phyloP scores from a whole-genome alignment of 768 basidiomycete species.

The Coprinopsis strossmayeri region DNA sequence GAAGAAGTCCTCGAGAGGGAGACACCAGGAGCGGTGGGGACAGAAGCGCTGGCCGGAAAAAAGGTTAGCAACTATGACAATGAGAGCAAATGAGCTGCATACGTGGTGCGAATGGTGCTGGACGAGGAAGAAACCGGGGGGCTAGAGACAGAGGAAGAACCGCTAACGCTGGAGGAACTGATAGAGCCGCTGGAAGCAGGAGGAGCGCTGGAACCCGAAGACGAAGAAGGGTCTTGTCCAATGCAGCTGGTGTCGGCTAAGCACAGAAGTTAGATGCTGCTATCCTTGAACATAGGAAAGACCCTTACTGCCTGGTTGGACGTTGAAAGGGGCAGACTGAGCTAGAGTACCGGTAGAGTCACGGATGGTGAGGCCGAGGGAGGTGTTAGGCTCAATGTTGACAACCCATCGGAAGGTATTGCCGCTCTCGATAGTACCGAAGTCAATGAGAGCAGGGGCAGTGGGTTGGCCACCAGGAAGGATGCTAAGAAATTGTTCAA shows the following conservation, averaged over 20 bases:
- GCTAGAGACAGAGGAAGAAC: constrained; percentile 13
- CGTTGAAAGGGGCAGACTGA: constrained; percentile 47
- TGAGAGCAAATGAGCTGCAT: too few relatives aligned
- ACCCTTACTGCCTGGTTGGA: constrained; percentile 45
- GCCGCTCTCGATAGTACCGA: constrained; percentile 27
- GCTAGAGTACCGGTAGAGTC: constrained; percentile 48
- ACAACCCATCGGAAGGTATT: neutral
- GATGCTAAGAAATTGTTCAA: constrained; percentile 33
- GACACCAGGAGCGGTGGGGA: constrained; percentile 11
- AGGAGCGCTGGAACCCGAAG: constrained; percentile 14
- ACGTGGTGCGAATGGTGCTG: too few relatives aligned
- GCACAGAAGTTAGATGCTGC: neutral
- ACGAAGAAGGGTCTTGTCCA: constrained; percentile 16
- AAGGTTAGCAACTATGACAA: neutral
- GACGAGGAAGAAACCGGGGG: neutral
- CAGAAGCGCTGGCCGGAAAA: constrained; percentile 7
- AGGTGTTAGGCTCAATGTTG: constrained; percentile 18
- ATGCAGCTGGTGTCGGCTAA: constrained; percentile 32
- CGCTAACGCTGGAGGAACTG: constrained; percentile 12
- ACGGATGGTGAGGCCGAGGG: constrained; percentile 51
- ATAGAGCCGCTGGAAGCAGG: constrained; percentile 12
- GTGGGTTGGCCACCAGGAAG: constrained; percentile 41
- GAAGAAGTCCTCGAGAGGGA: constrained; percentile 12
- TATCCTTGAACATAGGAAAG: constrained; percentile 3
- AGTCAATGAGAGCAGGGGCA: constrained; percentile 37